phyloP scores from a whole-genome alignment of 805 yeast genomes.

The Lipomyces orientalis region DNA sequence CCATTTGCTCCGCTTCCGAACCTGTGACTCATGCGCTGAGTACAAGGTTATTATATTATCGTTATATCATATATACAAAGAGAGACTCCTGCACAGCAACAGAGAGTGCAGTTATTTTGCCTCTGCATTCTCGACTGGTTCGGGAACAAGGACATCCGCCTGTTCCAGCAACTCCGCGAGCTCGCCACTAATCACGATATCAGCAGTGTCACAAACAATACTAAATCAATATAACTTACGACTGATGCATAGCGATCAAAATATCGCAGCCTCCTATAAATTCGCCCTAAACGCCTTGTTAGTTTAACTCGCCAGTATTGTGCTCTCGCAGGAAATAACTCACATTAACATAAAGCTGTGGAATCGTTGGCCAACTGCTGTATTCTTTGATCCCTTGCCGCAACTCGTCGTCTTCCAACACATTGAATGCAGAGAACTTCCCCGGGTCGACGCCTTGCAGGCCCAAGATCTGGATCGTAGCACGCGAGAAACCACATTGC shows the following conservation, averaged over 20 bases:
- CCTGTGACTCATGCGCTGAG: not conserved
- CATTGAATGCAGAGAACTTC: slow-evolving; percentile 97
- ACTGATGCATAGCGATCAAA: slow-evolving; percentile 84
- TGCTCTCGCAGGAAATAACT: not conserved
- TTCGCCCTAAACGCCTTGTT: slow-evolving; percentile 57
- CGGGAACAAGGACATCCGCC: slow-evolving; percentile 62
- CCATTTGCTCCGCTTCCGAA: not conserved
- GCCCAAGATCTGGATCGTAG: slow-evolving; percentile 90
- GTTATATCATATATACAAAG: not conserved
- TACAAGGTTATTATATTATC: not conserved
- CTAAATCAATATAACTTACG: slow-evolving; percentile 34
- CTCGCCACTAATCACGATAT: slow-evolving; percentile 63
- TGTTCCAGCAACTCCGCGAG: slow-evolving; percentile 80
- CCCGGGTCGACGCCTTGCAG: slow-evolving; percentile 96
- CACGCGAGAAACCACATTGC: slow-evolving; percentile 96
- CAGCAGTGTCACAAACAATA: not conserved
- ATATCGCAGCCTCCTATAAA: slow-evolving; percentile 98
- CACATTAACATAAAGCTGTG: slow-evolving; percentile 80
- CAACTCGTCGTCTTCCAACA: slow-evolving; percentile 89
- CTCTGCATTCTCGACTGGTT: not conserved
- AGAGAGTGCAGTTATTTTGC: not conserved
- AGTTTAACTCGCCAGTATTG: not conserved
- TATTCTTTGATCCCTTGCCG: slow-evolving; percentile 96
- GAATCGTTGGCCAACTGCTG: slow-evolving; percentile 98
- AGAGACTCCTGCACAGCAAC: not conserved